Evolutionary conservation across 164 flowering plant genomes (phyloP), one percentile per base, ranked within the genome.

Genomic region (Vitis labrusca): DNA sequence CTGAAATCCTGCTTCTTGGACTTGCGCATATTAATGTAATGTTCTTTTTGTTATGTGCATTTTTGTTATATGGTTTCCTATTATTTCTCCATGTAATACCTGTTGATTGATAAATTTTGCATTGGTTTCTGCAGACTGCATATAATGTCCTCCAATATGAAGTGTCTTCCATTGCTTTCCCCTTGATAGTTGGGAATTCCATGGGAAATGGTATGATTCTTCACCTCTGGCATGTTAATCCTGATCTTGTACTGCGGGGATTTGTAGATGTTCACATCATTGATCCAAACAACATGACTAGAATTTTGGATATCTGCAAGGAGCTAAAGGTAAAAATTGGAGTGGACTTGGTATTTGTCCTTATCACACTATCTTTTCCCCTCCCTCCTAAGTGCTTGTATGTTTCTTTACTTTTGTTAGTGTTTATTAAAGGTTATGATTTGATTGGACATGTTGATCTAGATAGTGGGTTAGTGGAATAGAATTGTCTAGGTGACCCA

Each of bases 91-190:
- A 23, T 59, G 8, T 44, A 9, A 3, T 30, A 16, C 30, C 11
- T 49, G 0, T 47, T 78, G 17, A 27, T 61, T 76, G 37, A 27
- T 74, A 49, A 63, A 27, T 15, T 71, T 73, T 54, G 13, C 15
- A 14, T 61, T 67, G 66, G 19, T 49, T 44, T 11, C 67, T 84
- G 84, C 89, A 96, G 99, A 88, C 99, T 66, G 74, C 90, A 14
- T 96, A 84, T 76, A 91, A 88, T 76, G 91, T 92, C 64, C 78
- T 96, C 67, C 99, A 88, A 71, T 68, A 78, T 71, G 98, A 96
- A 76, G 87, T 96, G 19, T 76, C 82, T 15, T 84, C 85, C 10
- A 55, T 74, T 30, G 85, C 88, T 62, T 85, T 96, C 44, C 99
- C 97, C 9, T 59, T 75, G 76, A 49, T 92, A 30, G 51, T 87